A percentile compares a stretch with the other conserved stretches of the same genome.
Evolutionary conservation across 805 yeast genomes (phyloP).

Genomic region (Lachancea fermentati): DNA sequence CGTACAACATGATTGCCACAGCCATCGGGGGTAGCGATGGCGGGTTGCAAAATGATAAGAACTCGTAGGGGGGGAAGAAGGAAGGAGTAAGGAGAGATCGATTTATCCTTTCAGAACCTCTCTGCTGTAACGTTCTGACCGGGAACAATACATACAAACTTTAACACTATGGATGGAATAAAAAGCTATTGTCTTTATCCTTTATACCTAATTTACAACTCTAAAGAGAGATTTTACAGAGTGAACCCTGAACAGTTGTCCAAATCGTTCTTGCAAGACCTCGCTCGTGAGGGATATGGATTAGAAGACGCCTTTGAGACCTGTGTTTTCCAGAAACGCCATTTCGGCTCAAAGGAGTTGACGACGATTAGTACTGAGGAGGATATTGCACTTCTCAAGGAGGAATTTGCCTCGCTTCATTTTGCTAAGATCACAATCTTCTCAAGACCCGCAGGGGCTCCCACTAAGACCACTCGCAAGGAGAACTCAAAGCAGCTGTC

Average conservation of each 20-base stretch:
- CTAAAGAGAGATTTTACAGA: constrained; percentile 2
- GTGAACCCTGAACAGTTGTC: constrained; percentile 3
- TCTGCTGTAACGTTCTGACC: no score
- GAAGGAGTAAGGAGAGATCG: not conserved
- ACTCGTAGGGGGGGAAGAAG: not conserved
- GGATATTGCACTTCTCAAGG: constrained; percentile 4
- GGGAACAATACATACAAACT: no score
- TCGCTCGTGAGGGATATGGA: not conserved
- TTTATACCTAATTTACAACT: constrained; percentile 3
- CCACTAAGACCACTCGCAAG: not conserved
- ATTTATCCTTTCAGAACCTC: not conserved
- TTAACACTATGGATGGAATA: constrained; percentile 3
- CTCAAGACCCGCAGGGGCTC: not conserved
- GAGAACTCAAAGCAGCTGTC: not conserved
- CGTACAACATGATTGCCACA: not conserved
- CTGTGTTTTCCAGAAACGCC: not conserved
- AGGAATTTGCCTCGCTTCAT: constrained; percentile 2
- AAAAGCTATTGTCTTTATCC: constrained; percentile 5
- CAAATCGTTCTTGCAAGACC: constrained; percentile 1
- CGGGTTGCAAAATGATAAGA: not conserved
- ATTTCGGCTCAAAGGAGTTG: not conserved
- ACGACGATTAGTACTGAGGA: not conserved
- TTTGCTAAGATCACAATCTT: constrained; percentile 1
- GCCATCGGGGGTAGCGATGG: not conserved
- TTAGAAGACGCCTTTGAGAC: constrained; percentile 4